These are phyloP conservation scores for Pythium rishiriense DNA, from an alignment of 352 stramenopile genomes.

Conservation along the genomic window DNA sequence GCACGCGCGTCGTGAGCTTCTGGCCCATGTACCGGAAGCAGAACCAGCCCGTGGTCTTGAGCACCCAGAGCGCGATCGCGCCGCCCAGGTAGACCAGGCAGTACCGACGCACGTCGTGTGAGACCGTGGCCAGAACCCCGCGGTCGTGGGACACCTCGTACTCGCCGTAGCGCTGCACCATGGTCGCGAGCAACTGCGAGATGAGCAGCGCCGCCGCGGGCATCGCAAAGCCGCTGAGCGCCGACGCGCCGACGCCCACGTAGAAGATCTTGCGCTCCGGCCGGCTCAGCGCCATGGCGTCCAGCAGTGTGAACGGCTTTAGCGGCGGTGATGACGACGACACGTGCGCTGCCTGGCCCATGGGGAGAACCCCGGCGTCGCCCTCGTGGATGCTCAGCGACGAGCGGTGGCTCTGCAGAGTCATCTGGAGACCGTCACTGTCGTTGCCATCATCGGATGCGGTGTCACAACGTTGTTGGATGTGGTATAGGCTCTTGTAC, in stretches of 20 bases:
- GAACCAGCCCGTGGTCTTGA: slow-evolving; percentile 29
- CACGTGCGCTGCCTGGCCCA: background rate
- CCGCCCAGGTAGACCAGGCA: slow-evolving; percentile 36
- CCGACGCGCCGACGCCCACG: background rate
- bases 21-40: slow-evolving; percentile 44
- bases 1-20: slow-evolving; percentile 41
- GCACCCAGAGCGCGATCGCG: slow-evolving; percentile 25
- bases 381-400: background rate
- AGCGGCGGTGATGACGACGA: too few relatives aligned
- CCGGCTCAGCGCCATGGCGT: background rate
- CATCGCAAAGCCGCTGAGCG: slow-evolving; percentile 14
- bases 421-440: background rate
- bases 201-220: slow-evolving; percentile 22
- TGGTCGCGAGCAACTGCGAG: slow-evolving; percentile 16
- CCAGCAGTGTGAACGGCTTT: background rate
- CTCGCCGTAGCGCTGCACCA: slow-evolving; percentile 19
- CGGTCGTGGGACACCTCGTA: slow-evolving; percentile 24
- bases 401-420: too few relatives aligned
- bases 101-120: slow-evolving; percentile 30
- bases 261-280: background rate
- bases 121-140: slow-evolving; percentile 26
- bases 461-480: too few relatives aligned
- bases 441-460: too few relatives aligned
- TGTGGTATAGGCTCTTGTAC: background rate
- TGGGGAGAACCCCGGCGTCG: background rate